A percentile compares a stretch with the other conserved stretches of the same genome.
Conservation (phyloP, 2,329 filamentous ascomycete species). For the Myotisia sp. region DNA sequence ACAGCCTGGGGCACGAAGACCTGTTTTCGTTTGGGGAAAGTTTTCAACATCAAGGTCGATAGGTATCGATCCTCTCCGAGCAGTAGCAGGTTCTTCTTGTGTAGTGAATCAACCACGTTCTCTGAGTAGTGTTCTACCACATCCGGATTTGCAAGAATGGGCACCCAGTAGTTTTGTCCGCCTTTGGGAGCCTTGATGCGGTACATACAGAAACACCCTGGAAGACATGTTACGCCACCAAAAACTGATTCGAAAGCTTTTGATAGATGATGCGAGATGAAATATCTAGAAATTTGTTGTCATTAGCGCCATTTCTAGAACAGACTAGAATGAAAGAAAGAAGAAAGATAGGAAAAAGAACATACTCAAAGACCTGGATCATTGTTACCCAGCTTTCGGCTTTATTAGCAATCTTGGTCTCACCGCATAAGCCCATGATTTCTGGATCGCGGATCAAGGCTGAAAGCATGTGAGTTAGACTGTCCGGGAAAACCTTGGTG, state of each 20-base stretch:
- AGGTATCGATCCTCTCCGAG: constrained; percentile 91
- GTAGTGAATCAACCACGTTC: constrained; percentile 93
- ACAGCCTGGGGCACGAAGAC: constrained; percentile 97
- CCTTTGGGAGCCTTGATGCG: constrained; percentile 98
- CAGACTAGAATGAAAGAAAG: constrained; percentile 2
- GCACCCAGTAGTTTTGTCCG: constrained; percentile 98
- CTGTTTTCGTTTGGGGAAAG: constrained; percentile 97
- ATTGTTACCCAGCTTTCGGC: constrained; percentile 85
- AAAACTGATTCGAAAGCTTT: constrained; percentile 98
- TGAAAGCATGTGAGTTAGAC: constrained; percentile 94
- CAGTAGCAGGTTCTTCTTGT: constrained; percentile 90
- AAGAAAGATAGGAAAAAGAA: constrained; percentile 10
- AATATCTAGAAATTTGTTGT: constrained; percentile 44
- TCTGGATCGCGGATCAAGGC: constrained; percentile 99
- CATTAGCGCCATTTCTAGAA: neutral
- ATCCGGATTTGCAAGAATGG: constrained; percentile 93
- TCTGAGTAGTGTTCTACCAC: constrained; percentile 99
- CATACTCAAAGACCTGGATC: constrained; percentile 90
- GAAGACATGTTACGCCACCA: constrained; percentile 95
- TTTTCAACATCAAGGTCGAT: constrained; percentile 93
- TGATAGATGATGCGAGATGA: constrained; percentile 91
- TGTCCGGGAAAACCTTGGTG: constrained; percentile 97
- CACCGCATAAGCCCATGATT: constrained; percentile 96
- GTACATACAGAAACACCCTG: constrained; percentile 99
- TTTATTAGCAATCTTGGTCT: constrained; percentile 99